Conservation (phyloP, 192 early-diverging fungal species). For the Linnemannia schmuckeri region DNA sequence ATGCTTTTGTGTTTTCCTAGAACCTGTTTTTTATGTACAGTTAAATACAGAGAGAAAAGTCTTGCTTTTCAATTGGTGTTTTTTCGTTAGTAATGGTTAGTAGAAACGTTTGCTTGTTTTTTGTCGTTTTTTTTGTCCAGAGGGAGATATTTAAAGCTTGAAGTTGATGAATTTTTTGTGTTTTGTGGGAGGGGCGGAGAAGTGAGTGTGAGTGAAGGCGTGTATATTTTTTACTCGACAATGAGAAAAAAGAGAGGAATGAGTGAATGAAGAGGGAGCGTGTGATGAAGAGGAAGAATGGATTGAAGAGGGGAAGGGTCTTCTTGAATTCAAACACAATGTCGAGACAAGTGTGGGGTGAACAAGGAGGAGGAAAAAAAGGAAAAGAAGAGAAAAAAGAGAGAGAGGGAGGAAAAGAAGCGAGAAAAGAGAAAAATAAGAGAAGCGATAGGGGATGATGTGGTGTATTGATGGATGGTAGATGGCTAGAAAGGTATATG, state of each 20-base stretch:
- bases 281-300: not conserved
- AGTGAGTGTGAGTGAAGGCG: not conserved
- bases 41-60: slow-evolving; percentile 15
- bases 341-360: slow-evolving; percentile 47
- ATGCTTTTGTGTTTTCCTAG: slow-evolving; percentile 19
- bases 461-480: not conserved
- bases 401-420: not conserved
- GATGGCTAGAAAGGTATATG: slow-evolving; percentile 9
- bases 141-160: not conserved
- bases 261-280: not conserved
- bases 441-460: not conserved
- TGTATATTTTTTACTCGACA: not conserved
- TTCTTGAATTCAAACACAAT: slow-evolving; percentile 49
- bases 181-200: not conserved
- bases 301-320: slow-evolving; percentile 9
- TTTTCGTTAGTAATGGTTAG: slow-evolving; percentile 28
- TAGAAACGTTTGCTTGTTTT: slow-evolving; percentile 29
- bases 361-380: slow-evolving; percentile 15
- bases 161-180: not conserved
- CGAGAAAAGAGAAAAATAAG: slow-evolving; percentile 1
- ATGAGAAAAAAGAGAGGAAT: not conserved
- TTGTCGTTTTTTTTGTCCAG: slow-evolving; percentile 11
- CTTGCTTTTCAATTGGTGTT: slow-evolving; percentile 3
- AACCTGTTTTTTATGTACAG: slow-evolving; percentile 15
- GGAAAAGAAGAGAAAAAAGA: slow-evolving; percentile 5